Evolutionary conservation across 345 rosid species (phyloP), one percentile per base, ranked within the genome.

Genomic region (Nephelium lappaceum): DNA sequence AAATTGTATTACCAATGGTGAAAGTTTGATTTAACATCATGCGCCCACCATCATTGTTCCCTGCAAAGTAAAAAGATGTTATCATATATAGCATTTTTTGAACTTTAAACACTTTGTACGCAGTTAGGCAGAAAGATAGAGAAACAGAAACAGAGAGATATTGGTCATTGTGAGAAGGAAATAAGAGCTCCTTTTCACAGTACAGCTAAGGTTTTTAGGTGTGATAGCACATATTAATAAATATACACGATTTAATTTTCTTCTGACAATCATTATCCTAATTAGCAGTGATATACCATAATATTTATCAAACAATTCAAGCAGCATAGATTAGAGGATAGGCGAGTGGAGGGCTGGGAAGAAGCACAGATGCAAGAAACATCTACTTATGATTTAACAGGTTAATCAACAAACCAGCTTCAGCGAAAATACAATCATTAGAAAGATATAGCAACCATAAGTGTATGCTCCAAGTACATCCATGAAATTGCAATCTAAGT

Each of bases 1-100:
- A 66, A 31, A 53, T 61, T 45, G 27, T 31, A 36, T 74, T 91
- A 92, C 94, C 97, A 1, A 91, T 91, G 9, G 99, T 93, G 88
- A 95, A 95, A 77, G 99, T 95, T 84, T 95, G 99, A 83, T 95
- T 95, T 85, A 93, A 83, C 39, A 85, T 78, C 98, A 95, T 95
- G 65, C 78, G 86, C 23, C 96, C 99, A 73, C 71, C 79, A 51
- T 87, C 95, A 72, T 85, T 88, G 87, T 93, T 95, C 78, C 99
- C 97, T 93, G 85, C 67, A 79, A 78, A 66, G 16, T 73, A 36
- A 8, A 75, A 16, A 14, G 9, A 43, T 16, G 11, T 11, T 55
- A 43, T 49, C 36, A 7, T 72, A 38, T 60, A 42, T 21, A 21
- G 45, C 45, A 75, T 65, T 27, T 8, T 27, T 69, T 38, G 39